Conservation (phyloP, 2,329 filamentous ascomycete genomes). For the Tolypocladium cylindrosporum region DNA sequence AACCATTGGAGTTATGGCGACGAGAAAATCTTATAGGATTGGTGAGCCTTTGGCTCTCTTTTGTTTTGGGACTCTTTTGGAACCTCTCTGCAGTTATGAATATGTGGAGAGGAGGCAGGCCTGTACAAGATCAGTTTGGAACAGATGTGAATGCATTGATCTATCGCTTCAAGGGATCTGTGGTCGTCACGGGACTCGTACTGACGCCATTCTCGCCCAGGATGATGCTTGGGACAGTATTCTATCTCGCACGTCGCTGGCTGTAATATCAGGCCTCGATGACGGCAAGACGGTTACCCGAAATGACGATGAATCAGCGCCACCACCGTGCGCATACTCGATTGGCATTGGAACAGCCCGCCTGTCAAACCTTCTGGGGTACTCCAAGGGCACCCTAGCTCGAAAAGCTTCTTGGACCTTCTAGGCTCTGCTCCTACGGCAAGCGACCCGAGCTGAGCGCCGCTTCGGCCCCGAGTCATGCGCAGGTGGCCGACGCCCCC, state of each 20-base stretch:
- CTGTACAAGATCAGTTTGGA: background rate
- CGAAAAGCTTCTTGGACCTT: background rate
- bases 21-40: background rate
- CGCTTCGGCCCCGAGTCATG: background rate
- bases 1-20: background rate
- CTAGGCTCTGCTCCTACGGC: background rate
- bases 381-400: too few species aligned
- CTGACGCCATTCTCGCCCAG: background rate
- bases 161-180: background rate
- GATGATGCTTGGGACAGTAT: background rate
- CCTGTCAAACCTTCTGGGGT: too few species aligned
- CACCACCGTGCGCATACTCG: background rate
- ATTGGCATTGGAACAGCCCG: background rate
- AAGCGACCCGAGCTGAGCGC: background rate
- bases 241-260: background rate
- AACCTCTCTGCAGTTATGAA: slow-evolving; percentile 3
- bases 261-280: background rate
- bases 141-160: background rate
- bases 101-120: slow-evolving; percentile 3
- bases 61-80: slow-evolving; percentile 2
- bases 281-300: background rate
- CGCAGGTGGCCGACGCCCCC: background rate
- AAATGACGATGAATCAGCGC: background rate
- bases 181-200: background rate
- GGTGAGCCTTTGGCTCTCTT: background rate